phyloP scores from a whole-genome alignment of 148 eudicot species.

The Spergularia marina region DNA sequence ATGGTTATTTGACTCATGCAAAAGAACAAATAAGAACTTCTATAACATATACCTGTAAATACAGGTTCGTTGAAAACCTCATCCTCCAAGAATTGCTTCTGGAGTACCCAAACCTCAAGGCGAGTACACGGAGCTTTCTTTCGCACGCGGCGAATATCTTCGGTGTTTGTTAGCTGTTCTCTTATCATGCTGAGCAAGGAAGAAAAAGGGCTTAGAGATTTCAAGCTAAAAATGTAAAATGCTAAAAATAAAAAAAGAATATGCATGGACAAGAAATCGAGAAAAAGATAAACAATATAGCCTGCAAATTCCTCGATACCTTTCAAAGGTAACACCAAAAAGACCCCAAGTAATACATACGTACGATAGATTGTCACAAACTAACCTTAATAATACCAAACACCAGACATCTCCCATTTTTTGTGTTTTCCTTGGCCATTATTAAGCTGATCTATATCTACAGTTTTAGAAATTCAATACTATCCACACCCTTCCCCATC shows the following conservation, averaged over 20 bases:
- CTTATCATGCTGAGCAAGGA: conserved; percentile 58
- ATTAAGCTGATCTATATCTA: not conserved
- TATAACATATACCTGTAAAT: conserved; percentile 53
- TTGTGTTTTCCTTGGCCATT: not conserved
- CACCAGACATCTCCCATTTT: conserved; percentile 1
- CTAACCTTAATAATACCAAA: not conserved
- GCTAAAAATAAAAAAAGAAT: not conserved
- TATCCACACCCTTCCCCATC: not conserved
- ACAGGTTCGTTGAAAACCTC: conserved; percentile 66
- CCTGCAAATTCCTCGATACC: not conserved
- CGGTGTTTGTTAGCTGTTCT: conserved; percentile 73
- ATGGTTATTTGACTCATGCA: not conserved
- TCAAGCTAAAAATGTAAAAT: not conserved
- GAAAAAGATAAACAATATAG: not conserved
- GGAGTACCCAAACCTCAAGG: conserved; percentile 77
- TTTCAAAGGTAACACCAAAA: not conserved
- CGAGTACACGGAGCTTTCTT: conserved; percentile 96
- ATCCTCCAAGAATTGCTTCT: conserved; percentile 69
- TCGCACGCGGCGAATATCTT: conserved; percentile 83
- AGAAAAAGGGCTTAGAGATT: conserved; percentile 16
- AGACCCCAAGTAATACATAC: not conserved
- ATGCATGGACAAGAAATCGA: too few species aligned
- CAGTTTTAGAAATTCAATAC: not conserved
- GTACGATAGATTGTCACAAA: not conserved
- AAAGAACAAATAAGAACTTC: not conserved